Evolutionary conservation across 2,329 filamentous ascomycete species (phyloP).

Genomic region (Alternaria panax): DNA sequence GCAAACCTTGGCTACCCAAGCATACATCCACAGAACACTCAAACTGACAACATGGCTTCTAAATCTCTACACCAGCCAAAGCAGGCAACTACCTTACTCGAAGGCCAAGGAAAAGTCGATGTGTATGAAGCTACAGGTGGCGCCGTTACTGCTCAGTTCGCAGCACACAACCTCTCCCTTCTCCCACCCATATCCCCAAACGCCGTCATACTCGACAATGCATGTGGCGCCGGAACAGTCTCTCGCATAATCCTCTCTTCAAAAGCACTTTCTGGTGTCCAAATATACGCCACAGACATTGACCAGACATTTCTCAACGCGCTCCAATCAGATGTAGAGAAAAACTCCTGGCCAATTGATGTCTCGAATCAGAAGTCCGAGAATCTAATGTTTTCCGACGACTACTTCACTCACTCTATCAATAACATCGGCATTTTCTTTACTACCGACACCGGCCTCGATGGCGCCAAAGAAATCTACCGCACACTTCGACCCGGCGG

Average conservation of each 20-base stretch:
- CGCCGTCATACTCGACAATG: slow-evolving; percentile 47
- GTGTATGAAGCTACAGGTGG: slow-evolving; percentile 43
- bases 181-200: slow-evolving; percentile 32
- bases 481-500: slow-evolving; percentile 51
- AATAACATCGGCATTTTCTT: slow-evolving; percentile 54
- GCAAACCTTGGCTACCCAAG: neutral
- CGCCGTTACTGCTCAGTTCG: slow-evolving; percentile 36
- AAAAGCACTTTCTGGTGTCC: slow-evolving; percentile 10
- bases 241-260: slow-evolving; percentile 31
- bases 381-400: slow-evolving; percentile 31
- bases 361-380: slow-evolving; percentile 31
- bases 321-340: slow-evolving; percentile 15
- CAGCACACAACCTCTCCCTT: slow-evolving; percentile 36
- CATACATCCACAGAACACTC: neutral
- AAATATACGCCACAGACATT: slow-evolving; percentile 44
- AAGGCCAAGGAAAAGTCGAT: slow-evolving; percentile 28
- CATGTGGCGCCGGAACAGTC: slow-evolving; percentile 43
- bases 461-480: slow-evolving; percentile 48
- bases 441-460: slow-evolving; percentile 36
- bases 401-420: slow-evolving; percentile 49
- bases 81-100: slow-evolving; percentile 35
- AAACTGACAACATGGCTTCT: slow-evolving; percentile 21
- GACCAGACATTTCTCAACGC: slow-evolving; percentile 37
- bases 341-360: slow-evolving; percentile 34
- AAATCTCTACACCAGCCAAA: slow-evolving; percentile 24